Conservation (phyloP, 192 early-diverging fungal species). For the Backusella liffmaniae region DNA sequence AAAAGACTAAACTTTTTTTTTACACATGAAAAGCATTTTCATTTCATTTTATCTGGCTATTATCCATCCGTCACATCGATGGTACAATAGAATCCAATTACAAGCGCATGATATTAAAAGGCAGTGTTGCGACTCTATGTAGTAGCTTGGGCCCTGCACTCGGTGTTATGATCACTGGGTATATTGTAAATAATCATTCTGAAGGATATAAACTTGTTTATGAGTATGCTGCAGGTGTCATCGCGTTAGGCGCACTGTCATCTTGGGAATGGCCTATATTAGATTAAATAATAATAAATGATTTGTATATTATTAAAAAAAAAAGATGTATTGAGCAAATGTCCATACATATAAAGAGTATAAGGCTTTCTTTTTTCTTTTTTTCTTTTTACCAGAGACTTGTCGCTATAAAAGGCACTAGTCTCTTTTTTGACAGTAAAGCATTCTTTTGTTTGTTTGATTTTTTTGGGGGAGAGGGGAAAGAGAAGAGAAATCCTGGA, state of each 20-base stretch:
- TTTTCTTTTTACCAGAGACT: background rate
- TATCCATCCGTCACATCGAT: background rate
- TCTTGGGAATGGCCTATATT: slow-evolving; percentile 17
- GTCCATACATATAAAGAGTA: too few relatives aligned
- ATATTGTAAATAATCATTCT: slow-evolving; percentile 1
- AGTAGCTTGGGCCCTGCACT: slow-evolving; percentile 25
- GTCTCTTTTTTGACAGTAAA: background rate
- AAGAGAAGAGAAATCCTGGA: background rate
- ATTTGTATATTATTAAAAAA: background rate
- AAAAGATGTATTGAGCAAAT: background rate
- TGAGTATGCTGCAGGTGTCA: slow-evolving; percentile 1
- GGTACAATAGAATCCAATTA: background rate
- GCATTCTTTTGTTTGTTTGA: background rate
- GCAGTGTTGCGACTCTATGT: slow-evolving; percentile 18
- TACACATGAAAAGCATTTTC: background rate
- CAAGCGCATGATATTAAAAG: slow-evolving; percentile 19
- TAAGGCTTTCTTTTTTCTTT: background rate
- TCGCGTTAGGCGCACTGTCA: background rate
- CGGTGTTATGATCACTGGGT: slow-evolving; percentile 10
- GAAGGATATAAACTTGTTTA: slow-evolving; percentile 3
- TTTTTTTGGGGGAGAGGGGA: background rate
- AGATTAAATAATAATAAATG: slow-evolving; percentile 7
- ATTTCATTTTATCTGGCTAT: slow-evolving; percentile 12
- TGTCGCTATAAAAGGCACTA: background rate
- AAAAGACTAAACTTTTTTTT: too few relatives aligned